These are phyloP conservation scores for Acer saccharum DNA, from an alignment of 345 rosid genomes.

Conservation along the genomic window DNA sequence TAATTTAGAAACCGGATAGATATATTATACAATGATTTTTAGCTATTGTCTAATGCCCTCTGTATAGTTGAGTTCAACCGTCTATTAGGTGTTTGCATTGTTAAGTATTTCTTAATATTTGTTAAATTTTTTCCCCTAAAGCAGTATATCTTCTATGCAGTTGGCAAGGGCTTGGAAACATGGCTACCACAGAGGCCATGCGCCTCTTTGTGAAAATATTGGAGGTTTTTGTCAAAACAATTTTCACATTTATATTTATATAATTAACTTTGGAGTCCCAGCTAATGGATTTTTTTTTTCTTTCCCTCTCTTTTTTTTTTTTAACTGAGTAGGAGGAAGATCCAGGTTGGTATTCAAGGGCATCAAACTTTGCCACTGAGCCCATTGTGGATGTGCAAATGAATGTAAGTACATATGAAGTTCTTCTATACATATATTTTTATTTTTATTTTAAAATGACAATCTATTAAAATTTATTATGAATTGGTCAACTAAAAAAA, in stretches of 20 bases:
- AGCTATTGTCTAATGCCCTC: neutral
- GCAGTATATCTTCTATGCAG: constrained; percentile 45
- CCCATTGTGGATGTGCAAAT: constrained; percentile 67
- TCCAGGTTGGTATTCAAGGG: constrained; percentile 96
- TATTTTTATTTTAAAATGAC: neutral
- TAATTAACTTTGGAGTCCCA: neutral
- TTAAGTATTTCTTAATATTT: neutral
- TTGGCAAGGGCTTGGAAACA: constrained; percentile 95
- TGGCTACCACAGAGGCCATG: constrained; percentile 97
- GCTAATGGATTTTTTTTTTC: constrained; percentile 9
- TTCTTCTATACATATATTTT: neutral
- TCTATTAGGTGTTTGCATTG: neutral
- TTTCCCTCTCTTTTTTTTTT: constrained; percentile 2
- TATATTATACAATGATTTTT: neutral
- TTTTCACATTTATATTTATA: constrained; percentile 20
- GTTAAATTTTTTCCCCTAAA: constrained; percentile 15
- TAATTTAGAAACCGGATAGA: neutral
- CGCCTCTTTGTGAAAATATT: constrained; percentile 98
- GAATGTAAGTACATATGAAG: constrained; percentile 54
- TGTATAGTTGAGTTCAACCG: neutral
- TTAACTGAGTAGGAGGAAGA: constrained; percentile 80
- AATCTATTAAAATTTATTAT: neutral
- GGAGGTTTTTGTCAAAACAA: constrained; percentile 58
- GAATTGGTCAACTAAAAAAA: neutral
- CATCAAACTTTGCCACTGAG: constrained; percentile 66